Evolutionary conservation across 2,329 filamentous ascomycete species (phyloP).

Genomic region (Fonsecaea monophora): DNA sequence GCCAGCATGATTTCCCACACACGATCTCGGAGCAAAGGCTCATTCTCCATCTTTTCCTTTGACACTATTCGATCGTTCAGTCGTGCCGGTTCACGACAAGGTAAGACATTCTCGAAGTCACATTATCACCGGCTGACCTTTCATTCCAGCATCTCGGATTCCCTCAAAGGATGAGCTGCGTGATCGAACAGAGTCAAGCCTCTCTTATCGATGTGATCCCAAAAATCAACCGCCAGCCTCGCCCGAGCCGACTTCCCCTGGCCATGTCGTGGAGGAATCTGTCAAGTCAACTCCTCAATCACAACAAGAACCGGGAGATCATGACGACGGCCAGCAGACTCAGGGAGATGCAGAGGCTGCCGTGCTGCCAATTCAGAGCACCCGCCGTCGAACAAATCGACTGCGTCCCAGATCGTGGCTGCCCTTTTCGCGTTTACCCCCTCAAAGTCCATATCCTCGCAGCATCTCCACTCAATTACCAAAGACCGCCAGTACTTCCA

Average conservation of each 20-base stretch:
- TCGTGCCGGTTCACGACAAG: constrained; percentile 36
- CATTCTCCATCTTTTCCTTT: constrained; percentile 37
- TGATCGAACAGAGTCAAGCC: constrained; percentile 30
- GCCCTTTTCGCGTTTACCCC: constrained; percentile 25
- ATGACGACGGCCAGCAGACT: background rate
- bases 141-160: constrained; percentile 27
- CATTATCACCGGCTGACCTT: constrained; percentile 14
- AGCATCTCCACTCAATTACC: constrained; percentile 36
- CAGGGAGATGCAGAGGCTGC: background rate
- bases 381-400: constrained; percentile 19
- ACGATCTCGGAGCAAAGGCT: constrained; percentile 33
- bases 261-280: constrained; percentile 2
- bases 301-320: constrained; percentile 6
- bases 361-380: constrained; percentile 10
- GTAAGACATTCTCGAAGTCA: constrained; percentile 19
- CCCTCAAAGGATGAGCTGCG: constrained; percentile 32
- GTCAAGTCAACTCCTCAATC: constrained; percentile 11
- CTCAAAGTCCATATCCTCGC: constrained; percentile 20
- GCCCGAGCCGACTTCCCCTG: constrained; percentile 16
- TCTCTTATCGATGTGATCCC: constrained; percentile 37
- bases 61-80: constrained; percentile 35
- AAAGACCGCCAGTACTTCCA: constrained; percentile 35
- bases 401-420: constrained; percentile 39
- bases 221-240: constrained; percentile 33
- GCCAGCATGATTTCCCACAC: constrained; percentile 30